Evolutionary conservation across 345 rosid genomes (phyloP).

Genomic region (Cardamine chenopodiifolia): DNA sequence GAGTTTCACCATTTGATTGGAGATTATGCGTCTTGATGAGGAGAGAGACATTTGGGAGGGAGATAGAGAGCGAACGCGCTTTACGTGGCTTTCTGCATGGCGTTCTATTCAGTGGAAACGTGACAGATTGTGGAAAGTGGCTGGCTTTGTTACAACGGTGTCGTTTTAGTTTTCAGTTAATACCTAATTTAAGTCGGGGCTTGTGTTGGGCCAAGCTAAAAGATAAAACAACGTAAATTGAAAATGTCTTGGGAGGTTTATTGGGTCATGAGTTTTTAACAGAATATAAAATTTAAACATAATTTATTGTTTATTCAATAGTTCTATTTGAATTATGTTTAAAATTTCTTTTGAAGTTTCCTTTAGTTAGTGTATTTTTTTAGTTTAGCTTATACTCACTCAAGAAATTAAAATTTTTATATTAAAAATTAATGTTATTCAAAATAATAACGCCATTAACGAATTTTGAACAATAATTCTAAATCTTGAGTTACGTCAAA

Average conservation of each 20-base stretch:
- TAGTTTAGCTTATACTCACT: background rate
- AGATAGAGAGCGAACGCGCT: slow-evolving; percentile 7
- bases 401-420: background rate
- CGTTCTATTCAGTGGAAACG: slow-evolving; percentile 30
- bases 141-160: background rate
- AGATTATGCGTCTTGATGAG: background rate
- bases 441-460: background rate
- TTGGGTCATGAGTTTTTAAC: background rate
- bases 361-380: too few relatives aligned
- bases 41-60: slow-evolving; percentile 7
- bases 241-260: too few relatives aligned
- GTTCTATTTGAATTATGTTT: background rate
- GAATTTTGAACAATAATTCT: background rate
- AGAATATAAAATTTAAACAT: background rate
- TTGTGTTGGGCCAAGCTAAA: slow-evolving; percentile 24
- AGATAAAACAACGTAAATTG: too few relatives aligned
- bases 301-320: background rate
- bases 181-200: background rate
- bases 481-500: background rate
- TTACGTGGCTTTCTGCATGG: slow-evolving; percentile 63
- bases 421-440: too few relatives aligned
- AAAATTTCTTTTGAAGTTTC: background rate
- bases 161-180: background rate
- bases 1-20: slow-evolving; percentile 73
- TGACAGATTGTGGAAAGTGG: slow-evolving; percentile 26